Evolutionary conservation across 306 rosid species (phyloP).

Genomic region (Sphenostylis stenocarpa): DNA sequence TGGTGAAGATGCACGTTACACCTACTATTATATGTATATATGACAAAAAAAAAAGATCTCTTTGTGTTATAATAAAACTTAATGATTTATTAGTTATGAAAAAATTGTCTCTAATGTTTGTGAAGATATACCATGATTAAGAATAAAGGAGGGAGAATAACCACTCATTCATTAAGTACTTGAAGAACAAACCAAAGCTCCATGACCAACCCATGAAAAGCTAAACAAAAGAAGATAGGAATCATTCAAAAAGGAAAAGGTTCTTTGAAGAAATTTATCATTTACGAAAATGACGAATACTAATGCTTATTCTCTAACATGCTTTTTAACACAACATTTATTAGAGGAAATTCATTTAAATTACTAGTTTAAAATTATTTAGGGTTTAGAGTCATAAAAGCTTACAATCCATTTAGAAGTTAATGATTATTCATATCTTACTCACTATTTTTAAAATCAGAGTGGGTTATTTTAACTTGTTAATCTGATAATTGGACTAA

Average conservation of each 20-base stretch:
- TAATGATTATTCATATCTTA: no score
- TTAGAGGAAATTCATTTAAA: background rate
- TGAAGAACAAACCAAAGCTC: background rate
- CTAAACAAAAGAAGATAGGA: background rate
- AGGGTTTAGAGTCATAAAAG: no score
- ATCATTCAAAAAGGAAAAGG: background rate
- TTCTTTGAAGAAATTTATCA: background rate
- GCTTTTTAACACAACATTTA: background rate
- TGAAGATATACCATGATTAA: background rate
- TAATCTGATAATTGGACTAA: no score
- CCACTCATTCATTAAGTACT: background rate
- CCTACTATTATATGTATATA: background rate
- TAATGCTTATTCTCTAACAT: background rate
- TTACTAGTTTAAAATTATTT: background rate
- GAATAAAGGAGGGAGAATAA: background rate
- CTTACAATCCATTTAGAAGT: no score
- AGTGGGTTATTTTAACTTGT: no score
- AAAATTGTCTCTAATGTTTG: constrained; percentile 13
- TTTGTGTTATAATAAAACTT: background rate
- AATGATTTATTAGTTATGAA: background rate
- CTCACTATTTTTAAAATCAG: no score
- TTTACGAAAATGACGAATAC: background rate
- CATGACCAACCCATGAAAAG: background rate
- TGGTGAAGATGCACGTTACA: constrained; percentile 23
- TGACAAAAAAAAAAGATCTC: no score